A percentile compares a stretch with the other conserved stretches of the same genome.
Conservation (phyloP, 805 yeast species). For the Yamadazyma akitaensis region DNA sequence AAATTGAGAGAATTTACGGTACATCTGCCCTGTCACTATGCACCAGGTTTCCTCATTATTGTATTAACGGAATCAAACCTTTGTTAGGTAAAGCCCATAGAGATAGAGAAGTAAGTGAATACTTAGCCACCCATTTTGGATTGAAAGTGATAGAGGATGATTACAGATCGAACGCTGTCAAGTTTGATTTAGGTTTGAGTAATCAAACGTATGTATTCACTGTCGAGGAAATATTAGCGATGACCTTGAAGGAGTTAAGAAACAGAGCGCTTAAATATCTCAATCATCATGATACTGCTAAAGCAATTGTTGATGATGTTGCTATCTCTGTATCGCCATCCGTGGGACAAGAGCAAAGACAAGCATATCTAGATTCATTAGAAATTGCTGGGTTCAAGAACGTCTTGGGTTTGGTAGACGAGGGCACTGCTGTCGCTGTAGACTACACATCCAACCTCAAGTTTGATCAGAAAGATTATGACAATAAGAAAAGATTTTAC, state of each 20-base stretch:
- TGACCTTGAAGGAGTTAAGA: slow-evolving; percentile 69
- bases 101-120: slow-evolving; percentile 46
- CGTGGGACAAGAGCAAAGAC: slow-evolving; percentile 61
- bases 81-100: slow-evolving; percentile 63
- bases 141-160: slow-evolving; percentile 39
- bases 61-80: slow-evolving; percentile 65
- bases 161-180: slow-evolving; percentile 47
- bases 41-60: slow-evolving; percentile 68
- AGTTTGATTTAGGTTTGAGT: slow-evolving; percentile 46
- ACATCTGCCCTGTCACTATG: slow-evolving; percentile 67
- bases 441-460: slow-evolving; percentile 65
- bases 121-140: slow-evolving; percentile 58
- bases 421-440: slow-evolving; percentile 88
- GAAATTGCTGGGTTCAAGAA: slow-evolving; percentile 60
- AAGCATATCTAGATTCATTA: slow-evolving; percentile 69
- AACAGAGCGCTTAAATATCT: slow-evolving; percentile 62
- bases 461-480: slow-evolving; percentile 31
- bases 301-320: slow-evolving; percentile 54
- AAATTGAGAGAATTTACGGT: slow-evolving; percentile 73
- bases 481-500: slow-evolving; percentile 49
- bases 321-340: slow-evolving; percentile 78
- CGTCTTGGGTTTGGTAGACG: slow-evolving; percentile 72
- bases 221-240: slow-evolving; percentile 80
- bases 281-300: slow-evolving; percentile 48
- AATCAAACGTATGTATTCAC: slow-evolving; percentile 33